Conservation (phyloP, 108 stramenopile genomes). For the Fragilariopsis cylindrus region DNA sequence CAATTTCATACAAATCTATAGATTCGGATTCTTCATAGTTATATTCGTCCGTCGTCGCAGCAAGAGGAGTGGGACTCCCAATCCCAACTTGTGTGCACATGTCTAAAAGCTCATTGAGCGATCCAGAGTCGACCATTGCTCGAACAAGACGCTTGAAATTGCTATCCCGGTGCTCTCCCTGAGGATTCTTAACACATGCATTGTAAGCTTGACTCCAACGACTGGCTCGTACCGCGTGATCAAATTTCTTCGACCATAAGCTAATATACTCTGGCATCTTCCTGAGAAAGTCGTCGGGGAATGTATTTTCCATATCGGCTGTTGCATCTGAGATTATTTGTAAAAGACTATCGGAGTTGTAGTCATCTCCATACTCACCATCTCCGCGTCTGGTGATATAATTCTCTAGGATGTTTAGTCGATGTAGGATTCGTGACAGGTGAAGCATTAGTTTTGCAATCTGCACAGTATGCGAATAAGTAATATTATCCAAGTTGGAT, state of each 20-base stretch:
- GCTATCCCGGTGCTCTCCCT: slow-evolving; percentile 26
- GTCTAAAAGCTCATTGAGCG: slow-evolving; percentile 55
- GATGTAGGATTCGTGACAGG: slow-evolving; percentile 29
- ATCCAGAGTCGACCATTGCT: slow-evolving; percentile 78
- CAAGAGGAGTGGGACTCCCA: background rate
- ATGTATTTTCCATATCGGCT: slow-evolving; percentile 23
- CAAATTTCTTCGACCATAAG: slow-evolving; percentile 65
- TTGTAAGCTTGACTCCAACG: slow-evolving; percentile 69
- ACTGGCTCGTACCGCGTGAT: slow-evolving; percentile 47
- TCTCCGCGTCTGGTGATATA: slow-evolving; percentile 14
- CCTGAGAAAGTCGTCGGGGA: slow-evolving; percentile 24
- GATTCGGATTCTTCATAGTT: slow-evolving; percentile 8
- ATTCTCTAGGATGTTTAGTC: slow-evolving; percentile 31
- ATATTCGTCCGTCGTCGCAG: slow-evolving; percentile 5
- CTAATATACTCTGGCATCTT: slow-evolving; percentile 54
- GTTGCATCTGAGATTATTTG: slow-evolving; percentile 33
- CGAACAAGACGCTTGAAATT: slow-evolving; percentile 61
- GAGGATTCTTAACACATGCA: slow-evolving; percentile 60
- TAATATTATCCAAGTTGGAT: slow-evolving; percentile 11
- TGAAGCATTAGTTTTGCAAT: slow-evolving; percentile 28
- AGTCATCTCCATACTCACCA: slow-evolving; percentile 11
- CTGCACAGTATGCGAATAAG: slow-evolving; percentile 4
- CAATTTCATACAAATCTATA: slow-evolving; percentile 73
- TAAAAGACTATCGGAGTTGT: slow-evolving; percentile 25
- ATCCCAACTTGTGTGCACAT: slow-evolving; percentile 50